These are phyloP conservation scores for Caryopteris hybrid DNA, from an alignment of 305 asterid species.

Conservation along the genomic window DNA sequence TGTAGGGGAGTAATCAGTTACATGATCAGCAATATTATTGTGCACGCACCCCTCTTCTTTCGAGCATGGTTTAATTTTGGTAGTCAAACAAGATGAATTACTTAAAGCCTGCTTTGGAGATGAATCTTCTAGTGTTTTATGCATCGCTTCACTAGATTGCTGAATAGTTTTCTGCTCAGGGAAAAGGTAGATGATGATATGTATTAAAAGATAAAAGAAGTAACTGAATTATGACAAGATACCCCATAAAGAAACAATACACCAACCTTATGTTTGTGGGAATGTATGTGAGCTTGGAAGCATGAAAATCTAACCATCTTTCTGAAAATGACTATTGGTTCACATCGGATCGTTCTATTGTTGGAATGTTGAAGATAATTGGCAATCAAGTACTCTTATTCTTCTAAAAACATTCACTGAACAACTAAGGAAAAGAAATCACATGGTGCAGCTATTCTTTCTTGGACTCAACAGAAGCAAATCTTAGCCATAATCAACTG, in stretches of 20 bases:
- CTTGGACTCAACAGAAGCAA: constrained; percentile 28
- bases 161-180: constrained; percentile 53
- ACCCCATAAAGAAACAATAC: constrained; percentile 2
- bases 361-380: constrained; percentile 22
- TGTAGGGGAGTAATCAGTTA: constrained; percentile 38
- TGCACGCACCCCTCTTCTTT: constrained; percentile 30
- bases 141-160: constrained; percentile 59
- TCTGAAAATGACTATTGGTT: constrained; percentile 20
- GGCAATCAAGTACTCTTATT: constrained; percentile 27
- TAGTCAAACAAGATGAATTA: constrained; percentile 25
- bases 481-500: constrained; percentile 94
- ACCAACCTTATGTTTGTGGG: constrained; percentile 79
- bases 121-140: constrained; percentile 53
- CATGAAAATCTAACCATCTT: constrained; percentile 93
- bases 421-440: constrained; percentile 25
- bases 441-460: constrained; percentile 26
- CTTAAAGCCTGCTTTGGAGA: constrained; percentile 30
- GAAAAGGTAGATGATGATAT: constrained; percentile 19
- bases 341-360: constrained; percentile 43
- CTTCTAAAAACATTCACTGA: constrained; percentile 14
- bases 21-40: constrained; percentile 30
- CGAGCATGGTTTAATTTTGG: constrained; percentile 26
- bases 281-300: constrained; percentile 63
- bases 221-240: background rate
- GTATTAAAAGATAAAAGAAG: constrained; percentile 5